A percentile compares a stretch with the other conserved stretches of the same genome.
phyloP scores from a whole-genome alignment of 176 grass and related monocot species.

The Bromus sterilis region DNA sequence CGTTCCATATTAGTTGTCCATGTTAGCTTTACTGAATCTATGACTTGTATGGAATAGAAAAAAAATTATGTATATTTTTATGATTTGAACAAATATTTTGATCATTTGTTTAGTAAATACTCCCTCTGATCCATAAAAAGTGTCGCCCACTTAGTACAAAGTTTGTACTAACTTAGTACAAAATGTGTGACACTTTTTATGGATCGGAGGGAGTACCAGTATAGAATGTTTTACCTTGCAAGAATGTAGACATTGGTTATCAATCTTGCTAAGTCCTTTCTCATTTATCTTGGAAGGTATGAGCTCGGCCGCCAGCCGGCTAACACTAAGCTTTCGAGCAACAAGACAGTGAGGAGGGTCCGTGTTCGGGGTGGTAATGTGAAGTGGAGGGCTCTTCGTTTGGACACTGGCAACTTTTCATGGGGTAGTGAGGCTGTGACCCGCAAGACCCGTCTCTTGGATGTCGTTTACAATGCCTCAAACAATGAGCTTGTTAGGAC shows the following conservation, averaged over 20 bases:
- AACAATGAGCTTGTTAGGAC: constrained; percentile 39
- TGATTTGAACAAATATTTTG: not conserved
- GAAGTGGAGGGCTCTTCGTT: constrained; percentile 41
- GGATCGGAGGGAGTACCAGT: too few relatives aligned
- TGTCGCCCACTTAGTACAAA: too few relatives aligned
- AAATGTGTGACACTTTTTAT: too few relatives aligned
- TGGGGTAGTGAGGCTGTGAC: constrained; percentile 40
- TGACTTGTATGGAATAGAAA: too few relatives aligned
- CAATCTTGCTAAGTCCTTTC: not conserved
- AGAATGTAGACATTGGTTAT: not conserved
- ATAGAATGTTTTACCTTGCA: too few relatives aligned
- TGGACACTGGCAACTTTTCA: constrained; percentile 38
- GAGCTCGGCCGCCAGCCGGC: constrained; percentile 40
- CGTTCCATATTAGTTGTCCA: too few relatives aligned
- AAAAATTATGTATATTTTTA: not conserved
- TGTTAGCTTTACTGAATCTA: too few relatives aligned
- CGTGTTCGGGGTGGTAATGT: constrained; percentile 37
- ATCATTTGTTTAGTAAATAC: too few relatives aligned
- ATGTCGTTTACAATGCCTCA: constrained; percentile 39
- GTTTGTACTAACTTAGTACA: too few relatives aligned
- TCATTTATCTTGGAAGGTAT: constrained; percentile 18
- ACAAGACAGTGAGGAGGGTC: constrained; percentile 39
- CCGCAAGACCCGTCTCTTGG: constrained; percentile 34
- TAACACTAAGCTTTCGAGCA: constrained; percentile 38
- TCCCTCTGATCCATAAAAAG: too few relatives aligned